Percentiles rank a stretch among this genome's conserved stretches.
Conservation (phyloP, 768 basidiomycete genomes). For the Auricularia cornea region DNA sequence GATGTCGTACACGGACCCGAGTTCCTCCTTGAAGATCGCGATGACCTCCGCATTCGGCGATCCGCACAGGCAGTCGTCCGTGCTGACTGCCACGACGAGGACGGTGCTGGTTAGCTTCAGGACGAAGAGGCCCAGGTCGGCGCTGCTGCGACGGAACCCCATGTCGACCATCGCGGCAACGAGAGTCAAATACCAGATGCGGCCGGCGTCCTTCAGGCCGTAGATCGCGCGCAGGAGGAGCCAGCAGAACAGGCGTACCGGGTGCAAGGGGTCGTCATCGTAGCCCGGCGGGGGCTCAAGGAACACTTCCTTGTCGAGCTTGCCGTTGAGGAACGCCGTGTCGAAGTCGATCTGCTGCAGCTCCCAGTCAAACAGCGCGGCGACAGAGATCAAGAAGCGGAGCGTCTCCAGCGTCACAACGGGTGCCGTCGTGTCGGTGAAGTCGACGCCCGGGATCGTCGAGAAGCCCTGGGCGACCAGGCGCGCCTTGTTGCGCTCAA, state of each 20-base stretch:
- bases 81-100: slow-evolving; percentile 7
- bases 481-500: slow-evolving; percentile 15
- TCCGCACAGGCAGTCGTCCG: slow-evolving; percentile 27
- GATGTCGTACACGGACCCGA: slow-evolving; percentile 4
- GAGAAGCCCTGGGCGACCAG: slow-evolving; percentile 25
- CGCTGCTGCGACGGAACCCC: slow-evolving; percentile 5
- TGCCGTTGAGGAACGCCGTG: slow-evolving; percentile 31
- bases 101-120: slow-evolving; percentile 13
- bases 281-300: slow-evolving; percentile 7
- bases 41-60: slow-evolving; percentile 1
- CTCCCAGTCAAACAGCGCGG: slow-evolving; percentile 26
- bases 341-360: slow-evolving; percentile 37
- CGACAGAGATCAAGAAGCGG: slow-evolving; percentile 28
- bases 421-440: slow-evolving; percentile 15
- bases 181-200: slow-evolving; percentile 25
- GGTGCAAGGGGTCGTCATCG: slow-evolving; percentile 4
- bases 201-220: slow-evolving; percentile 30
- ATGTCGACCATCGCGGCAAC: slow-evolving; percentile 16
- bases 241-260: slow-evolving; percentile 9
- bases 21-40: slow-evolving; percentile 10
- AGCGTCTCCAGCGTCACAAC: slow-evolving; percentile 18
- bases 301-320: slow-evolving; percentile 21
- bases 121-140: slow-evolving; percentile 24
- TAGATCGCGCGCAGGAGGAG: slow-evolving; percentile 26
- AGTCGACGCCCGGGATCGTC: slow-evolving; percentile 22